phyloP scores from a whole-genome alignment of 192 early-diverging fungal species.

The Coemansia sp. region DNA sequence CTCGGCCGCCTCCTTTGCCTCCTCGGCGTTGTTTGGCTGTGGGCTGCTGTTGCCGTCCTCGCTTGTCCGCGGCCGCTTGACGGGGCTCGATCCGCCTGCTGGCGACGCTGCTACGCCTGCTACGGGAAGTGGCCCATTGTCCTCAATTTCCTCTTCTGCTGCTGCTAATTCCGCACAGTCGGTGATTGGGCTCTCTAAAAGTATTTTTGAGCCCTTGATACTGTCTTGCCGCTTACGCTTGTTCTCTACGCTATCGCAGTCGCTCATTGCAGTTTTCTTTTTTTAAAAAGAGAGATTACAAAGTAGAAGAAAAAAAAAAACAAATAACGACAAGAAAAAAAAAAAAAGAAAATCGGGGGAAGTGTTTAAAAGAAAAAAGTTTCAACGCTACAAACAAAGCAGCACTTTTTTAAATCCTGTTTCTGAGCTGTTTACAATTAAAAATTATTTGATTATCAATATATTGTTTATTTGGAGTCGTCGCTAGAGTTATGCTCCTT shows the following conservation, averaged over 20 bases:
- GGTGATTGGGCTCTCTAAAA: not conserved
- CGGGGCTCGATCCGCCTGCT: slow-evolving; percentile 33
- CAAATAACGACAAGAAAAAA: slow-evolving; percentile 6
- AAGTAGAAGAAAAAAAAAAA: slow-evolving; percentile 1
- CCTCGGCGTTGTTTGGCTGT: slow-evolving; percentile 4
- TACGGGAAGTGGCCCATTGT: not conserved
- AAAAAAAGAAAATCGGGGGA: not conserved
- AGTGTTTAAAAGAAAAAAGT: not conserved
- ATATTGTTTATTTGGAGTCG: not conserved
- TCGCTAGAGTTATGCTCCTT: slow-evolving; percentile 7
- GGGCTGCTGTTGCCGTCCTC: slow-evolving; percentile 23
- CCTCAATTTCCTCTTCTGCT: not conserved
- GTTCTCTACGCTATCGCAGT: slow-evolving; percentile 26
- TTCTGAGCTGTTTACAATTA: not conserved
- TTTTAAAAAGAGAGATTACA: slow-evolving; percentile 6
- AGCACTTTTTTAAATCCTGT: not conserved
- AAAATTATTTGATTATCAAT: not conserved
- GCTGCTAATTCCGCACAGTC: not conserved
- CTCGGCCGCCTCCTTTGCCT: slow-evolving; percentile 5
- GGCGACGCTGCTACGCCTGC: not conserved
- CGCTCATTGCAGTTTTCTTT: slow-evolving; percentile 8
- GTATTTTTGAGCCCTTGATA: slow-evolving; percentile 16
- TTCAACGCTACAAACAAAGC: not conserved
- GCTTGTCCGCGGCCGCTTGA: slow-evolving; percentile 51
- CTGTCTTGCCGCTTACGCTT: slow-evolving; percentile 58